A percentile compares a stretch with the other conserved stretches of the same genome.
Evolutionary conservation across 2,329 filamentous ascomycete species (phyloP).

Genomic region (Beauveria pseudobassiana): DNA sequence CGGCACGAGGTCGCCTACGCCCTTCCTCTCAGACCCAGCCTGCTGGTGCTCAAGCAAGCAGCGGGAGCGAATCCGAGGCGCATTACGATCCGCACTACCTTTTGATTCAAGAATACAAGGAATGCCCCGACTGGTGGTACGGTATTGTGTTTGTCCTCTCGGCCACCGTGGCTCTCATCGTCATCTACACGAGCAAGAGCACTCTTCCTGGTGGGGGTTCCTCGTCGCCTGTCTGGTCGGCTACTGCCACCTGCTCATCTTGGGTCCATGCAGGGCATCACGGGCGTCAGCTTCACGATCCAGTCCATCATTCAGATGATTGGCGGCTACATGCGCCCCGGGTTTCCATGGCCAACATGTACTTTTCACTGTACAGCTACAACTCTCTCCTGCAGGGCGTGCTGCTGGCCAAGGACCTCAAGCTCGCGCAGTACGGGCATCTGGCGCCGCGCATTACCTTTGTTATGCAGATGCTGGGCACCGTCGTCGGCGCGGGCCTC

Average conservation of each 20-base stretch:
- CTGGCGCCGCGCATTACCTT: slow-evolving; percentile 15
- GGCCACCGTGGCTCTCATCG: slow-evolving; percentile 29
- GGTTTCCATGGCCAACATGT: slow-evolving; percentile 34
- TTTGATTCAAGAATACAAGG: slow-evolving; percentile 32
- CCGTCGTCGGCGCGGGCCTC: slow-evolving; percentile 32
- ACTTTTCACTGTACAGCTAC: slow-evolving; percentile 32
- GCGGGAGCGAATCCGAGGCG: slow-evolving; percentile 14
- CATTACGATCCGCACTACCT: slow-evolving; percentile 33
- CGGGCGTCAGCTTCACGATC: slow-evolving; percentile 32
- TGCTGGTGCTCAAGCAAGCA: background rate
- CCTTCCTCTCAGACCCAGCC: background rate
- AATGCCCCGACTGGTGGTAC: slow-evolving; percentile 37
- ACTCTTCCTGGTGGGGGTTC: slow-evolving; percentile 32
- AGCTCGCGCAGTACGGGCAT: slow-evolving; percentile 27
- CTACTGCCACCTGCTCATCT: slow-evolving; percentile 30
- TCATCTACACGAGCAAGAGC: slow-evolving; percentile 24
- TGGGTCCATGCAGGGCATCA: slow-evolving; percentile 29
- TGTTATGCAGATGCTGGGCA: slow-evolving; percentile 32
- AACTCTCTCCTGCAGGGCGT: slow-evolving; percentile 27
- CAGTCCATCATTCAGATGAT: slow-evolving; percentile 38
- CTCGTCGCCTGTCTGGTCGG: slow-evolving; percentile 29
- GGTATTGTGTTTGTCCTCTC: slow-evolving; percentile 25
- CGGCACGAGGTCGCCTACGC: background rate
- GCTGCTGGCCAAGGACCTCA: slow-evolving; percentile 20
- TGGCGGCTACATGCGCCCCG: slow-evolving; percentile 38